Base-by-base conservation (phyloP, 768 basidiomycete genomes). In the Flagelloscypha sp. region DNA sequence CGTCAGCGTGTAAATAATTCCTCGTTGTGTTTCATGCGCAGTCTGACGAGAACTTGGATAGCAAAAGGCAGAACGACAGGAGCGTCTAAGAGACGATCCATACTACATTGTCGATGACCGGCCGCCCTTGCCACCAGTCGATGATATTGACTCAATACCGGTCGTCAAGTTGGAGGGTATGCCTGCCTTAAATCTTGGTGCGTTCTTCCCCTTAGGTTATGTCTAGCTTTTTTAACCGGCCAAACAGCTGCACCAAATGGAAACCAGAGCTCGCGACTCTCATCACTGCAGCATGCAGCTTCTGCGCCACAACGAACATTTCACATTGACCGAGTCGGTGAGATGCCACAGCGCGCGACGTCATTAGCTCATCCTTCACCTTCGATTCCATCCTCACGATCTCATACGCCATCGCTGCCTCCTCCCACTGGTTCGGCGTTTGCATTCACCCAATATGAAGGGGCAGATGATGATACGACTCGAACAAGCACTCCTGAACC, bases 131-230 rank as follows among this genome's bases (percentile, higher is more conserved):
- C 36, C 42, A 17, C 36, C 37, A 18, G 25, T 19, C 3, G 70
- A 75, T 9, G 88, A 95, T 50, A 45, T 95, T n/a, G 90, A 95
- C 47, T 74, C 80, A 7, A 97, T 98, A 57, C 93, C 94, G 1
- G 76, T 99, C 16, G 87, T 97, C 20, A 74, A 66, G 41, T 59
- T 98, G 30, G 86, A 94, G 27, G 77, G 71, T 39, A 69, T 85
- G 56, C 79, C 74, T 2, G 58, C 78, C 27, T 55, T 72, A 20
- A 48, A 42, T n/a, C 37, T 52, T 32, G 50, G 59, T 60, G 24
- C 6, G 50, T 42, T 5, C 18, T 31, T 9, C 25, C 21, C 27
- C n/a, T 25, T 35, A 23, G 28, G 27, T 25, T 13, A 12, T 30
- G 28, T n/a, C 17, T 24, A 9, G n/a, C 6, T 23, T 13, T 33